Evolutionary conservation across 108 stramenopile genomes (phyloP), one percentile per base, ranked within the genome.

Genomic region (Stephanodiscus minutulus): DNA sequence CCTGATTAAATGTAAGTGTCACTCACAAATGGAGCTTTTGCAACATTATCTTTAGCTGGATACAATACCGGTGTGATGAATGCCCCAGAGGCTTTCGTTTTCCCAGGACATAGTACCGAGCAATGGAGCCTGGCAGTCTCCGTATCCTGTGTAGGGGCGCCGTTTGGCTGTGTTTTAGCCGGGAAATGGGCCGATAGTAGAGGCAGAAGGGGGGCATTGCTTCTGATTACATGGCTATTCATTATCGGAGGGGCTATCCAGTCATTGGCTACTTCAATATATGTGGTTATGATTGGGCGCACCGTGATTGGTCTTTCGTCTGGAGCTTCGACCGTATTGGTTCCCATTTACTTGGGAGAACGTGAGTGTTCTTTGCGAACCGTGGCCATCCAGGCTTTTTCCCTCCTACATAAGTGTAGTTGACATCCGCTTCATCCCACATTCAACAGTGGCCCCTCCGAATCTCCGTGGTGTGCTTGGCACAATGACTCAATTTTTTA

Each of bases 401-500:
- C 3, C 25, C 27, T 11, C 54, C 50, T 52, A n/a, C n/a, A n/a
- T n/a, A 3, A 7, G 50, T 18, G 50, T 57, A 17, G 25, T 35
- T 47, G 64, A 44, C 48, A 65, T 27, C 13, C 27, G 17, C 39
- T 44, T 63, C 5, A 63, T 25, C 50, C 47, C 27, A 35, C 22
- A 36, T 58, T 58, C 29, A 53, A 97, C 98, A 77, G 53, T 98
- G 31, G 91, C 95, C 18, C 97, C 97, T 31, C 96, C 94, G 0
- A 94, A 88, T 12, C 73, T 98, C 22, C 91, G 98, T 63, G 97
- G 98, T 31, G 89, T 89, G 52, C 81, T 99, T 62, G 98, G 98
- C 7, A 98, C 97, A 7, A 70, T 96, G 66, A 97, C 96, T n/a
- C 97, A 98, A 76, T 98, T 99, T 73, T 93, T 92, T 37, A 70